phyloP scores from a whole-genome alignment of 306 rosid genomes.

The Adenanthera pavonina region DNA sequence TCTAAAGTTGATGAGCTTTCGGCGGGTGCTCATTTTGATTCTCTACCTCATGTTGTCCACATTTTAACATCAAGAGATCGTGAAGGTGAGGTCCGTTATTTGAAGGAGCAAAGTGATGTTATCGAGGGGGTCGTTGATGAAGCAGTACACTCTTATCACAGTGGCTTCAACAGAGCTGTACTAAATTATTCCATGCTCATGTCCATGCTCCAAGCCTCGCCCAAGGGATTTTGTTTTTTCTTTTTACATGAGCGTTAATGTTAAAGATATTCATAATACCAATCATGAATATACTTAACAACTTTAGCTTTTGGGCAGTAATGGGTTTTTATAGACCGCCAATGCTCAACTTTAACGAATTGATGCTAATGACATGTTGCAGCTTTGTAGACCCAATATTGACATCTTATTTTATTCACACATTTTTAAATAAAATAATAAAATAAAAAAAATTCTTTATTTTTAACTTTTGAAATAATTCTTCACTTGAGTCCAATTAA shows the following conservation, averaged over 20 bases:
- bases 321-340: not conserved
- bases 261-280: no score
- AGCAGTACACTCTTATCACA: slow-evolving; percentile 94
- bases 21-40: slow-evolving; percentile 96
- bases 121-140: slow-evolving; percentile 98
- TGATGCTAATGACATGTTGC: not conserved
- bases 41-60: slow-evolving; percentile 97
- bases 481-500: no score
- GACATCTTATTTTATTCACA: no score
- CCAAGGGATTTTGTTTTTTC: not conserved
- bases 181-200: slow-evolving; percentile 74
- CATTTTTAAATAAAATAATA: no score
- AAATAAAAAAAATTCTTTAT: no score
- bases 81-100: slow-evolving; percentile 69
- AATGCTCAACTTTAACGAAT: not conserved
- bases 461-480: no score
- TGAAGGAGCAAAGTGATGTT: slow-evolving; percentile 98
- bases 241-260: no score
- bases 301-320: not conserved
- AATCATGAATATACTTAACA: not conserved
- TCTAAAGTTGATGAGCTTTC: slow-evolving; percentile 81
- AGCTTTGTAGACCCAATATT: not conserved
- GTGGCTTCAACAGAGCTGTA: slow-evolving; percentile 97
- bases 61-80: slow-evolving; percentile 98
- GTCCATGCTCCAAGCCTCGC: no score